These are phyloP conservation scores for Gnomoniopsis smithogilvyi DNA, from an alignment of 2,329 filamentous ascomycete species.

Conservation along the genomic window DNA sequence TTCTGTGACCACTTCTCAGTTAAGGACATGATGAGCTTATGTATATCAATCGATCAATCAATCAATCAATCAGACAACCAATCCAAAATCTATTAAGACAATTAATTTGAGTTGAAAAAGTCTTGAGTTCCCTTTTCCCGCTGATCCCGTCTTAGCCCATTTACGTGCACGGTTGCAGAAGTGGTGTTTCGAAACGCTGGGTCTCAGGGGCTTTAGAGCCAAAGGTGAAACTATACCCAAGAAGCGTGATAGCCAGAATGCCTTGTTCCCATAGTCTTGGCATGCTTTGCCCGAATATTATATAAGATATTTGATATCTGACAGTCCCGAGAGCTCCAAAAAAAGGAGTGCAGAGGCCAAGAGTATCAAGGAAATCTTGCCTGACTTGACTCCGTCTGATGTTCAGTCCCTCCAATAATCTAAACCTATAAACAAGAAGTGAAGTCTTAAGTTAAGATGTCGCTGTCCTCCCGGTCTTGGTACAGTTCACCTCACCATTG, in stretches of 20 bases:
- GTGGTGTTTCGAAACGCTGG: constrained; percentile 3
- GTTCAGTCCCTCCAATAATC: background rate
- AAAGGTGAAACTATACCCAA: background rate
- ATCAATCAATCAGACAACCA: too few relatives aligned
- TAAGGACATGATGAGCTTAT: background rate
- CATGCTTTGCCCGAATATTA: too few relatives aligned
- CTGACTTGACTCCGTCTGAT: background rate
- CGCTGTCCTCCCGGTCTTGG: background rate
- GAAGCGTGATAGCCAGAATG: background rate
- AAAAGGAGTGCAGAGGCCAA: background rate
- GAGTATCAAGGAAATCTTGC: background rate
- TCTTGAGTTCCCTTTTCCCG: background rate
- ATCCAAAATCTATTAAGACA: background rate
- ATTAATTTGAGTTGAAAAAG: background rate
- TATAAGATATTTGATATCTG: too few relatives aligned
- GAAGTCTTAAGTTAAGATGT: background rate
- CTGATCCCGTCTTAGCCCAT: background rate
- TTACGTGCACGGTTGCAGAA: background rate
- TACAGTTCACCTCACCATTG: background rate
- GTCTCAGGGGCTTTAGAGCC: background rate
- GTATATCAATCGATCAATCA: background rate
- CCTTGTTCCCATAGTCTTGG: background rate
- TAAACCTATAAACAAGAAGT: background rate
- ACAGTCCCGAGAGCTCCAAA: background rate
- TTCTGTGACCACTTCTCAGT: background rate